phyloP scores from a whole-genome alignment of 1,284 basidiomycete genomes.

The Sanghuangporus weigelae region DNA sequence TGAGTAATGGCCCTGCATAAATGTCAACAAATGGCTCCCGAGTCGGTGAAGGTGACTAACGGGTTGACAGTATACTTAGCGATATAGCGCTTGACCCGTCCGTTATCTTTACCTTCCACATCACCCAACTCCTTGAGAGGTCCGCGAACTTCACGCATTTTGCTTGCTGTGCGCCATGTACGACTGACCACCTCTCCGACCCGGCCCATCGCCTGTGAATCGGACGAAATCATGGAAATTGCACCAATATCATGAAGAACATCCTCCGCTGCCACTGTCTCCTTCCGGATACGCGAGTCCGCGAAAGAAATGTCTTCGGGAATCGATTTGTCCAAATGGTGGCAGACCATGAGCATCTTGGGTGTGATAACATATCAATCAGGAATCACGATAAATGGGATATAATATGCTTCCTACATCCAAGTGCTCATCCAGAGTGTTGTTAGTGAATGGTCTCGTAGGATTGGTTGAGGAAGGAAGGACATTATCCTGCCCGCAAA shows the following conservation, averaged over 20 bases:
- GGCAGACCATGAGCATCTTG: slow-evolving; percentile 97
- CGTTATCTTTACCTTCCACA: slow-evolving; percentile 71
- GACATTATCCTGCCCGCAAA: slow-evolving; percentile 87
- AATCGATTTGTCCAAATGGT: slow-evolving; percentile 85
- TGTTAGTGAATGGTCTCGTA: slow-evolving; percentile 86
- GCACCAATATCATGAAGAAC: slow-evolving; percentile 93
- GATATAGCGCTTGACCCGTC: slow-evolving; percentile 95
- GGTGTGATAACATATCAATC: background rate
- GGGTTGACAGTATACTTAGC: slow-evolving; percentile 98
- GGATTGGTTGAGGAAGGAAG: slow-evolving; percentile 98
- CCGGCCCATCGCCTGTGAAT: slow-evolving; percentile 97
- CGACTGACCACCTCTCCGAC: slow-evolving; percentile 92
- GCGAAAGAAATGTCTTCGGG: slow-evolving; percentile 95
- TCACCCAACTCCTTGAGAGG: slow-evolving; percentile 64
- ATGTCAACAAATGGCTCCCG: slow-evolving; percentile 5
- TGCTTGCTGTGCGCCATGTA: slow-evolving; percentile 96
- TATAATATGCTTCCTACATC: slow-evolving; percentile 55
- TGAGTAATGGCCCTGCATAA: slow-evolving; percentile 83
- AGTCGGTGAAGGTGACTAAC: slow-evolving; percentile 40
- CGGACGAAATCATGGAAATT: slow-evolving; percentile 94
- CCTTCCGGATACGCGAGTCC: slow-evolving; percentile 93
- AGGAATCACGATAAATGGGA: background rate
- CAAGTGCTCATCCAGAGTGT: slow-evolving; percentile 96
- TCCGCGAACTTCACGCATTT: slow-evolving; percentile 82
- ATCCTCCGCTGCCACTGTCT: slow-evolving; percentile 98